Evolutionary conservation across 768 basidiomycete genomes (phyloP).

Genomic region (Auriculariales sp.): DNA sequence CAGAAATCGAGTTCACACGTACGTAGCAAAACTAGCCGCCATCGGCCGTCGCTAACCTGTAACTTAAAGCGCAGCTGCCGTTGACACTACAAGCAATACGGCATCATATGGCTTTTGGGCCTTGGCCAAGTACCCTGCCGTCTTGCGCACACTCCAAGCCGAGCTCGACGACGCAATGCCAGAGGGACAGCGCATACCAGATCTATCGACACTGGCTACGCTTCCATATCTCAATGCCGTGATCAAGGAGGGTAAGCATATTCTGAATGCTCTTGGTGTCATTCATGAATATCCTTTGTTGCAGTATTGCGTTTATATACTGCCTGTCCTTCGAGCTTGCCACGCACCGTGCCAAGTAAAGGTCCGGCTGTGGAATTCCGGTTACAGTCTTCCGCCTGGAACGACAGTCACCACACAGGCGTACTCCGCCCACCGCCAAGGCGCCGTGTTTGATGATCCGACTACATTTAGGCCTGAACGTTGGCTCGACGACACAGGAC

Average conservation of each 20-base stretch:
- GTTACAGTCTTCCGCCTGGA: constrained; percentile 65
- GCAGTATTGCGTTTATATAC: constrained; percentile 59
- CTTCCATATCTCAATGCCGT: constrained; percentile 33
- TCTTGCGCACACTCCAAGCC: constrained; percentile 49
- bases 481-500: constrained; percentile 42
- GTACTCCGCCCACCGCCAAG: constrained; percentile 77
- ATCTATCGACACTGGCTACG: constrained; percentile 39
- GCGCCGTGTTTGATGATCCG: constrained; percentile 56
- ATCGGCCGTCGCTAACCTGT: too few species aligned
- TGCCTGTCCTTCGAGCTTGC: constrained; percentile 56
- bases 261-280: neutral
- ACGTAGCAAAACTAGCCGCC: too few species aligned
- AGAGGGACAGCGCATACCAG: constrained; percentile 35
- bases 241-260: constrained; percentile 37
- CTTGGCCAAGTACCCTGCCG: constrained; percentile 55
- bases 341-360: constrained; percentile 55
- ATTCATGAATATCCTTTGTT: neutral
- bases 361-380: constrained; percentile 61
- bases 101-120: constrained; percentile 71
- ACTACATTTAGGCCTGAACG: constrained; percentile 70
- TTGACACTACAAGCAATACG: constrained; percentile 63
- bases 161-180: constrained; percentile 36
- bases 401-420: constrained; percentile 65
- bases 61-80: constrained; percentile 48
- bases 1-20: constrained; percentile 75